These are phyloP conservation scores for Russula earlei DNA, from an alignment of 768 basidiomycete species.

Conservation along the genomic window DNA sequence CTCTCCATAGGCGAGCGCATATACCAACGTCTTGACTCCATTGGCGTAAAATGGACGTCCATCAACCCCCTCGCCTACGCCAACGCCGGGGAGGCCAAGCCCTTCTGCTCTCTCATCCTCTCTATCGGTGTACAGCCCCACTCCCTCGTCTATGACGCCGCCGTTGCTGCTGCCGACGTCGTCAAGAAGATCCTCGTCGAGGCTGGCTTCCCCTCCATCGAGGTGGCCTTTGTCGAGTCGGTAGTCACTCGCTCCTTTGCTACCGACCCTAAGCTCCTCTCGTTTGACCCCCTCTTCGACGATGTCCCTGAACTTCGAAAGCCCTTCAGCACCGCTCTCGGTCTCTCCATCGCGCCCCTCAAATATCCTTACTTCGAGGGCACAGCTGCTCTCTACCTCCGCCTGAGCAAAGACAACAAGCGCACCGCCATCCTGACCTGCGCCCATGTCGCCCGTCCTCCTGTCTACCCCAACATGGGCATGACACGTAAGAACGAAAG, in stretches of 20 bases:
- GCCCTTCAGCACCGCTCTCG: conserved; percentile 31
- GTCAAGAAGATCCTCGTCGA: conserved; percentile 18
- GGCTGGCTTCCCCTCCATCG: conserved; percentile 21
- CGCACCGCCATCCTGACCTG: conserved; percentile 27
- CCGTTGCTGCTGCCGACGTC: conserved; percentile 20
- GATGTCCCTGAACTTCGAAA: conserved; percentile 25
- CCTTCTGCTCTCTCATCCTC: conserved; percentile 21
- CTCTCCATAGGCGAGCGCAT: conserved; percentile 15
- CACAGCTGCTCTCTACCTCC: conserved; percentile 30
- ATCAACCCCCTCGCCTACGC: conserved; percentile 22
- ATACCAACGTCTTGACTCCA: conserved; percentile 24
- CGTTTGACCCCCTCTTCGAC: conserved; percentile 25
- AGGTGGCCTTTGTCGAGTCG: conserved; percentile 25
- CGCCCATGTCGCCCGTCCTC: conserved; percentile 32
- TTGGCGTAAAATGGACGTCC: conserved; percentile 16
- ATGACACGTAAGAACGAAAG: not conserved
- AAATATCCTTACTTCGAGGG: conserved; percentile 30
- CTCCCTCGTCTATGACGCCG: conserved; percentile 22
- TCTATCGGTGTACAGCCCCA: conserved; percentile 23
- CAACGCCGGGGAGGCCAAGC: conserved; percentile 18
- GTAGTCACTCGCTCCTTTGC: conserved; percentile 21
- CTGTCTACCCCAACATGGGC: conserved; percentile 23
- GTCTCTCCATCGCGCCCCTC: conserved; percentile 30
- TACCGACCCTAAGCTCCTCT: conserved; percentile 27
- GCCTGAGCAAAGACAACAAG: conserved; percentile 22